These are phyloP conservation scores for Cryptococcus sp. DNA, from an alignment of 1,284 basidiomycete species.

Conservation along the genomic window DNA sequence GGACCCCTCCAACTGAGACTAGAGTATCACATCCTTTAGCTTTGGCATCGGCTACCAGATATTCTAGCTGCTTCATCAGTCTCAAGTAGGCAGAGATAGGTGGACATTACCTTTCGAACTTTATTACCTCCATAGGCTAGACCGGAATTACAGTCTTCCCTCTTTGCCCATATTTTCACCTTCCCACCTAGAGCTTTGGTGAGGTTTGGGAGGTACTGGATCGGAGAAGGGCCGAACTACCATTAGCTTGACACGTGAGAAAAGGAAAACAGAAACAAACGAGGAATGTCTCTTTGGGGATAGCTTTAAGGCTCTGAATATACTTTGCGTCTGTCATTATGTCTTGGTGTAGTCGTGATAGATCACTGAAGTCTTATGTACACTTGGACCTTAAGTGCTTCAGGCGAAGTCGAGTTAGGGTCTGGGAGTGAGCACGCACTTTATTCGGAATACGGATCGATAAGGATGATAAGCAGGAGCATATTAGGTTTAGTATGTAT, in stretches of 20 bases:
- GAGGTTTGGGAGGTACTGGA: constrained; percentile 28
- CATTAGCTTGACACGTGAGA: not conserved
- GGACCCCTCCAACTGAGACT: constrained; percentile 36
- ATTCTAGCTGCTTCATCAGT: constrained; percentile 23
- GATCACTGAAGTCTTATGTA: too few relatives aligned
- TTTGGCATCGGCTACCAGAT: constrained; percentile 31
- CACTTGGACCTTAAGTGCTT: too few relatives aligned
- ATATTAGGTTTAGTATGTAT: too few relatives aligned
- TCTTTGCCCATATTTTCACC: constrained; percentile 30
- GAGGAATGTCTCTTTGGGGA: constrained; percentile 17
- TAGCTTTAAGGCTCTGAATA: not conserved
- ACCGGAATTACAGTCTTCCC: constrained; percentile 37
- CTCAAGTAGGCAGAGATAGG: not conserved
- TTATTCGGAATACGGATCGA: too few relatives aligned
- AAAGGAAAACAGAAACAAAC: constrained; percentile 1
- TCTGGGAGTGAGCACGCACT: too few relatives aligned
- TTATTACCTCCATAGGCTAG: constrained; percentile 41
- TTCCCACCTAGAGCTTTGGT: constrained; percentile 23
- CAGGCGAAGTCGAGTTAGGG: too few relatives aligned
- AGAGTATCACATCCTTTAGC: constrained; percentile 28
- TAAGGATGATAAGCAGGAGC: too few relatives aligned
- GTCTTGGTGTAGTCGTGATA: too few relatives aligned
- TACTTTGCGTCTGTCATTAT: not conserved
- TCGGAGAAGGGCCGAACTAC: constrained; percentile 34
- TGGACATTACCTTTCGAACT: constrained; percentile 25